Evolutionary conservation across 306 rosid genomes (phyloP), one percentile per base, ranked within the genome.

Genomic region (Casuarina cunninghamiana): DNA sequence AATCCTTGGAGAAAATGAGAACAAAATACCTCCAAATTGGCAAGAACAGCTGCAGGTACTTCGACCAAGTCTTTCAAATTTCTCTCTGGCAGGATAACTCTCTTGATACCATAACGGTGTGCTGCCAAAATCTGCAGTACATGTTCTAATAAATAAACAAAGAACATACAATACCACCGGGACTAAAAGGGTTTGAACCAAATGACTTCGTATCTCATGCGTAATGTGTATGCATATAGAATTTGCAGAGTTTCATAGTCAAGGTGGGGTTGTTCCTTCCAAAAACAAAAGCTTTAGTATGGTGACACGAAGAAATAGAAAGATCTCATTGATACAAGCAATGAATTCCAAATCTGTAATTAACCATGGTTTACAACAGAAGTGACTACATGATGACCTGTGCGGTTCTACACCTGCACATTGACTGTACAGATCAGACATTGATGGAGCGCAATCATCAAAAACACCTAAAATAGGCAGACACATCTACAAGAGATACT

Each of bases 1-100:
- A 68, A 45, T 43, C 6, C 37, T 53, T 13, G 58, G 75, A 13
- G 37, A 73, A 77, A 37, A 58, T 21, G 71, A 26, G 74, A 77
- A 19, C 21, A 81, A 68, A 75, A 69, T 83, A 92, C 98, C 98
- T 95, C 98, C 84, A 95, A 75, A 80, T 77, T 84, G 32, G 87
- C 85, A 63, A 92, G 92, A 81, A 95, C 97, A 5, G 87, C 83
- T 10, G 98, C 67, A 77, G 98, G 97, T 48, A 95, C 96, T 86
- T 95, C 98, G 74, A 76, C 94, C 81, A 93, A 90, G 87, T 95
- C 99, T 81, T 95, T 95, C 91, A 88, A 79, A 80, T 95, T 95
- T 88, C 93, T 91, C 86, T 95, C 93, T 50, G 99, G 99, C 49
- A 93, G 87, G 80, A 95, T 93, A 72, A 95, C 91, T 75, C 99